Conservation (phyloP, 805 yeast genomes). For the Schwanniomyces vanrijiae region DNA sequence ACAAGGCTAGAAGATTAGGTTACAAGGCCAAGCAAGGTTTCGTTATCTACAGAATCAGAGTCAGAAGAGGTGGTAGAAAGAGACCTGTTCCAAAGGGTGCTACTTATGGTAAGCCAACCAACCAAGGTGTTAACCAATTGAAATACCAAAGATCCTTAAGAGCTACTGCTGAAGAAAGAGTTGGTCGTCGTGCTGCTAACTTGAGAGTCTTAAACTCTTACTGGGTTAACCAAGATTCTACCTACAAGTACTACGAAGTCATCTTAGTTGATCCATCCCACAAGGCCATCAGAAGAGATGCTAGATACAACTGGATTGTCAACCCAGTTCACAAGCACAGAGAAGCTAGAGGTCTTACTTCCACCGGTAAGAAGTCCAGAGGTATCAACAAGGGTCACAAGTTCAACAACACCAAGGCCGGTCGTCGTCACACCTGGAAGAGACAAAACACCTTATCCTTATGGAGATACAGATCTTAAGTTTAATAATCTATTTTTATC, state of each 20-base stretch:
- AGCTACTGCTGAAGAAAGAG: conserved; percentile 99
- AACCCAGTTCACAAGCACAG: conserved; percentile 99
- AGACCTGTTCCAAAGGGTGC: conserved; percentile 99
- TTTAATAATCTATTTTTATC: conserved; percentile 12
- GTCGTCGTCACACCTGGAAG: conserved; percentile 99
- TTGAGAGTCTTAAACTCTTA: conserved; percentile 99
- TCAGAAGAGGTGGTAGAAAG: conserved; percentile 99
- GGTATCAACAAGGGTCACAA: conserved; percentile 99
- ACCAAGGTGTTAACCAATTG: conserved; percentile 99
- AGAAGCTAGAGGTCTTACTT: conserved; percentile 98
- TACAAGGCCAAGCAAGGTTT: conserved; percentile 99
- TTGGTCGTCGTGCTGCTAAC: conserved; percentile 98
- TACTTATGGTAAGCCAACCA: conserved; percentile 99
- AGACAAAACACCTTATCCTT: conserved; percentile 96
- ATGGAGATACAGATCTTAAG: conserved; percentile 98
- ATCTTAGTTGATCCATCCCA: conserved; percentile 96
- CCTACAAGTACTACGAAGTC: conserved; percentile 99
- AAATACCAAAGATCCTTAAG: conserved; percentile 98
- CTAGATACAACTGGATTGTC: conserved; percentile 99
- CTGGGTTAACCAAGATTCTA: conserved; percentile 99
- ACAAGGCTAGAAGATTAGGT: conserved; percentile 99
- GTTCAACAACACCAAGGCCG: conserved; percentile 97
- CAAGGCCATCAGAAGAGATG: conserved; percentile 98
- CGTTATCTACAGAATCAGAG: conserved; percentile 97
- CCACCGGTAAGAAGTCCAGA: conserved; percentile 98